Base-by-base conservation (phyloP, 1,284 basidiomycete genomes). In the Ceratobasidium sp. region DNA sequence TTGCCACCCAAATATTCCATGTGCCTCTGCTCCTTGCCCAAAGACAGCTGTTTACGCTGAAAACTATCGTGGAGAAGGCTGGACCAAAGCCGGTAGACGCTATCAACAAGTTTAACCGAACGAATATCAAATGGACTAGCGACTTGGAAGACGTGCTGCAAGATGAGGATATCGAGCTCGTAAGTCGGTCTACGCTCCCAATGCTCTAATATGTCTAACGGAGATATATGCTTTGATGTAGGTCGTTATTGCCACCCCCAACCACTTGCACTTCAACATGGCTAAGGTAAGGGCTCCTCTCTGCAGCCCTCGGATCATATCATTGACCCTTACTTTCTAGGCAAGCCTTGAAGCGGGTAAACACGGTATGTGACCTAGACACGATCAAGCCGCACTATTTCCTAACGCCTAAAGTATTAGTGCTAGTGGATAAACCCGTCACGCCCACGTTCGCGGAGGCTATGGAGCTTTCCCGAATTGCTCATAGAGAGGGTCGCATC, bases 231-330 rank as follows among this genome's bases (percentile, higher is more conserved):
- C 58, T 26, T 31, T 20, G 5, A 31, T 47, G 2, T 47, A 74
- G 69, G 69, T 74, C 47, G 58, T 74, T 28, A 74, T 74, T 26
- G 69, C 69, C 10, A 74, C 69, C 17, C 69, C 69, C n/a, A 74
- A 74, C 47, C 45, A 74, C 58, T 23, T 74, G 58, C 69, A 74
- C n/a, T 74, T 74, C n/a, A 39, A 31, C 33, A 74, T 74, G 69
- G 69, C 69, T 45, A 74, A 74, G 58, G 69, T 63, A 33, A 51
- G 69, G 10, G 58, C 26, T 33, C 58, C 33, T 13, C 3, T 6
- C 6, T 60, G 33, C 58, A 60, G 58, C 33, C 33, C 33, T 37
- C 58, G 13, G 58, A 35, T 60, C 35, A 15, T 37, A 45, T 60
- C 15, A 56, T 8, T 58, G 35, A 60, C 39, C 49, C 51, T 45